Conservation (phyloP, 108 stramenopile species). For the Cyclotella kingstonii region DNA sequence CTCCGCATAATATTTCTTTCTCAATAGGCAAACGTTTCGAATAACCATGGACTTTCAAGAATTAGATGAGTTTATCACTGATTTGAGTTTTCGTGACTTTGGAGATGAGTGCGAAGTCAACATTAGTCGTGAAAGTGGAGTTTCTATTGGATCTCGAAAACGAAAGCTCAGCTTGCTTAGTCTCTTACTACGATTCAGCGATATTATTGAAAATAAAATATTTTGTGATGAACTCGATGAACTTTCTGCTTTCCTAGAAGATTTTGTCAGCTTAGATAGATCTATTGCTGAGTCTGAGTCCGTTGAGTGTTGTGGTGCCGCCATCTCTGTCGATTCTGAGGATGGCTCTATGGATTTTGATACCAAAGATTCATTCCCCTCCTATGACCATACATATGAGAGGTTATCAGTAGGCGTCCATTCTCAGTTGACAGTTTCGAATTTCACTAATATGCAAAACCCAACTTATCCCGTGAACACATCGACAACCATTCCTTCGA, state of each 20-base stretch:
- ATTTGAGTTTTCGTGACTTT: background rate
- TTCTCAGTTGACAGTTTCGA: too few species aligned
- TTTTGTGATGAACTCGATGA: conserved; percentile 4
- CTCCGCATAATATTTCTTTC: too few species aligned
- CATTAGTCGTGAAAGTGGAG: background rate
- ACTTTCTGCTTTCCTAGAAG: conserved; percentile 8
- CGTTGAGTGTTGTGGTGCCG: conserved; percentile 12
- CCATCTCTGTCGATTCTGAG: conserved; percentile 10
- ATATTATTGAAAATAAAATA: conserved; percentile 1
- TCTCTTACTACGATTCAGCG: conserved; percentile 1
- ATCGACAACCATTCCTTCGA: too few species aligned
- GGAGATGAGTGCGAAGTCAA: background rate
- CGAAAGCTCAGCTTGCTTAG: background rate
- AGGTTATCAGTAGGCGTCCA: too few species aligned
- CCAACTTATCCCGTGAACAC: too few species aligned
- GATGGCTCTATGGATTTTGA: background rate
- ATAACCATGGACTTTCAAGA: background rate
- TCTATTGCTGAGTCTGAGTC: background rate
- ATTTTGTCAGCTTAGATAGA: background rate
- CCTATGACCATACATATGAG: too few species aligned
- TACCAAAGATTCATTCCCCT: background rate
- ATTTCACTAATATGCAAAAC: too few species aligned
- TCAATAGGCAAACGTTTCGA: background rate
- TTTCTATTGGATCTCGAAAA: background rate
- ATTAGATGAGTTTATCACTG: background rate